Base-by-base conservation (phyloP, 208 protist species). In the Trypanosomatidae sp. region DNA sequence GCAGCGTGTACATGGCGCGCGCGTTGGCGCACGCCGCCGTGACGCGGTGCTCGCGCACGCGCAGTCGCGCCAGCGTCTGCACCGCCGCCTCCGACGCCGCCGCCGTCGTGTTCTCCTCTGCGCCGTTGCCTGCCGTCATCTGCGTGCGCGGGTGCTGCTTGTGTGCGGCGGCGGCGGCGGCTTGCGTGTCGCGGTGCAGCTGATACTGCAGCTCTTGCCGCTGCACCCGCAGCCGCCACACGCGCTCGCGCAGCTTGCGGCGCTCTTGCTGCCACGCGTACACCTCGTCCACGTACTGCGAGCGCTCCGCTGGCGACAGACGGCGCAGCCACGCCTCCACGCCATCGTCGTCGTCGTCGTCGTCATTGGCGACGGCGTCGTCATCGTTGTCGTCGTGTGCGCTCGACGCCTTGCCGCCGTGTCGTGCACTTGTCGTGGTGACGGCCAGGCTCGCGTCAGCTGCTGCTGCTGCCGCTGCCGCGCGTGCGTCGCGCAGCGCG, bases 211-310 rank as follows among this genome's bases (percentile, higher is more conserved):
- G 54, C 20, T 86, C 76, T 11, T 64, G 49, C 6, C 53, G 48
- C 37, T 59, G 48, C 45, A 61, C 55, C 18, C 61, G 37, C 30
- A 79, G 22, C 15, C 43, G 27, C 0, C 41, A 46, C 48, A 61
- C 58, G 28, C 71, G 51, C 2, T 47, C 46, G 3, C 63, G 62
- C 33, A 90, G 51, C 19, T 30, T 19, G 8, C 42, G 49, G 23
- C 76, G 71, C 61, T 86, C 76, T 21, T 54, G 33, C 18, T 61
- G 49, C 76, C 81, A 90, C 22, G 20, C 48, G 32, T 57, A 43
- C 19, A 70, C 15, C 16, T 71, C 71, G 21, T 33, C 7, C 16
- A 52, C 52, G 32, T 70, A 49, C 21, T 37, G 44, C 6, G 32
- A 39, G n/a, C 21, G 16, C 27, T 80, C 68, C 0, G 27, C 43